Evolutionary conservation across 306 rosid genomes (phyloP).

Genomic region (Abrus pulchellus): DNA sequence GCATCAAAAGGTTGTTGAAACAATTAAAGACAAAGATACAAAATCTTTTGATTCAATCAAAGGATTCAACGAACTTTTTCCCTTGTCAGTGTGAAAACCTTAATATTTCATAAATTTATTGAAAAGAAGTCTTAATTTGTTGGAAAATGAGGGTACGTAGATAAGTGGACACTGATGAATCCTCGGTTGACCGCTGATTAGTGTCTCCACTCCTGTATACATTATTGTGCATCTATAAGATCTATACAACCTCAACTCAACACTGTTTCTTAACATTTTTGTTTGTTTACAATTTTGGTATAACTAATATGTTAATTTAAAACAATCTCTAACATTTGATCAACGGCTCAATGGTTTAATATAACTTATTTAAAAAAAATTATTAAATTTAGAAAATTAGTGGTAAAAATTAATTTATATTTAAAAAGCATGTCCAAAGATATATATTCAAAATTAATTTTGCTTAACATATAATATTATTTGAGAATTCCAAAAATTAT

Average conservation of each 20-base stretch:
- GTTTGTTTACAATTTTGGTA: not conserved
- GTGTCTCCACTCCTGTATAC: not conserved
- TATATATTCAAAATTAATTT: not conserved
- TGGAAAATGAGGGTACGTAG: not conserved
- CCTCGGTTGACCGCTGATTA: not conserved
- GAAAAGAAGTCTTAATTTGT: not conserved
- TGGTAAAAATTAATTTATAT: too few relatives aligned
- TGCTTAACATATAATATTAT: not conserved
- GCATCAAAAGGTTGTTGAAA: not conserved
- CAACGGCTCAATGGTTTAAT: too few relatives aligned
- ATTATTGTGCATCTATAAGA: not conserved
- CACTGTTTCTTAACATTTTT: not conserved
- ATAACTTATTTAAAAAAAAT: too few relatives aligned
- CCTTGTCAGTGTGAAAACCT: slow-evolving; percentile 1
- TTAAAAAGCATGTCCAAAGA: too few relatives aligned
- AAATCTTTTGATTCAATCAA: not conserved
- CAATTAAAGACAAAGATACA: not conserved
- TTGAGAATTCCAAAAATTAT: not conserved
- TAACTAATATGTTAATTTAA: too few relatives aligned
- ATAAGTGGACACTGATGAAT: not conserved
- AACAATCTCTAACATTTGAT: too few relatives aligned
- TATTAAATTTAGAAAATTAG: too few relatives aligned
- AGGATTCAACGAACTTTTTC: slow-evolving; percentile 9
- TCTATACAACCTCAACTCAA: not conserved
- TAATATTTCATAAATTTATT: not conserved